Evolutionary conservation across 306 rosid species (phyloP).

Genomic region (Castanea crenata): DNA sequence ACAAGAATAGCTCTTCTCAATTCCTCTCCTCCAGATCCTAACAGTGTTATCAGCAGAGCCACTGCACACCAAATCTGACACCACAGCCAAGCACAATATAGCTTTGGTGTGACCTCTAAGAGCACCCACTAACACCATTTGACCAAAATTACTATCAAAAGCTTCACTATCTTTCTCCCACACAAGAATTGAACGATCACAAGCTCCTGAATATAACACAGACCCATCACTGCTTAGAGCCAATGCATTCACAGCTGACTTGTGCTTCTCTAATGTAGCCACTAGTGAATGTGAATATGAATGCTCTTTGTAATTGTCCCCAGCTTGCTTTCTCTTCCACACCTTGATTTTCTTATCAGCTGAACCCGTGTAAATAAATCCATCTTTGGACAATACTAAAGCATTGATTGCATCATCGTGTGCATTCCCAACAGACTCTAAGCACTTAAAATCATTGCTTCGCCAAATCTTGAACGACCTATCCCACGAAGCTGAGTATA

Average conservation of each 20-base stretch:
- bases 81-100: constrained; percentile 56
- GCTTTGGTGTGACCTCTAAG: constrained; percentile 66
- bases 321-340: constrained; percentile 35
- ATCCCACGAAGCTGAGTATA: constrained; percentile 82
- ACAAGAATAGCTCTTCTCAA: constrained; percentile 41
- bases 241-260: constrained; percentile 66
- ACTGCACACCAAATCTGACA: constrained; percentile 60
- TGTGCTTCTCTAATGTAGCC: constrained; percentile 61
- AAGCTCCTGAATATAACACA: constrained; percentile 68
- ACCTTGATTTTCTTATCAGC: constrained; percentile 67
- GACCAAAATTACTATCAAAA: background rate
- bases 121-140: constrained; percentile 59
- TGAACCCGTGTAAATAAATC: constrained; percentile 55
- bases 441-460: constrained; percentile 55
- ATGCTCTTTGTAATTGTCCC: constrained; percentile 23
- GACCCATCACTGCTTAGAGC: constrained; percentile 48
- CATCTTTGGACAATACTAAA: constrained; percentile 41
- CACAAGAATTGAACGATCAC: constrained; percentile 66
- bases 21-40: constrained; percentile 65
- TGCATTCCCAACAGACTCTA: constrained; percentile 51
- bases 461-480: constrained; percentile 72
- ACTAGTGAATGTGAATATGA: background rate
- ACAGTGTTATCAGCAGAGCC: constrained; percentile 70
- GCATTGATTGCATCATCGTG: constrained; percentile 78
- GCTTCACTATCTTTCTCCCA: constrained; percentile 40